A percentile compares a stretch with the other conserved stretches of the same genome.
These are phyloP conservation scores for Combretum micranthum DNA, from an alignment of 345 rosid genomes.

Conservation along the genomic window DNA sequence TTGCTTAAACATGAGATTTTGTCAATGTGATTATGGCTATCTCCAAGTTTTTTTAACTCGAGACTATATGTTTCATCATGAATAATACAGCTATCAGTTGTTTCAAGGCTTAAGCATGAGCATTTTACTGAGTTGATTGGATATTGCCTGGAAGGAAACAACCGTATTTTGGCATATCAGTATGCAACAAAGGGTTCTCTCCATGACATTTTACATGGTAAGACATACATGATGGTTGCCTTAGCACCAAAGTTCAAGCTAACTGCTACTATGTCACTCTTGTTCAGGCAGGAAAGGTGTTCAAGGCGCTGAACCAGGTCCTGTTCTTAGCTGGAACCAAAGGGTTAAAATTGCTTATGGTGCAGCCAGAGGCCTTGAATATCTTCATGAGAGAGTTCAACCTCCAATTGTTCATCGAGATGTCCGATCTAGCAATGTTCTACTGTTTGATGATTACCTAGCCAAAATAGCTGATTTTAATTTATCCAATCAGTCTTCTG, in stretches of 20 bases:
- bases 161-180: constrained; percentile 66
- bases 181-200: constrained; percentile 80
- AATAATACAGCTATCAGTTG: constrained; percentile 56
- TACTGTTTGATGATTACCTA: constrained; percentile 67
- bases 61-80: background rate
- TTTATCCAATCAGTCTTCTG: constrained; percentile 80
- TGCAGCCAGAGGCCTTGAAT: constrained; percentile 92
- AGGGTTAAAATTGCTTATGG: constrained; percentile 87
- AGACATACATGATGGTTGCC: background rate
- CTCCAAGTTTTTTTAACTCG: background rate
- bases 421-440: constrained; percentile 91
- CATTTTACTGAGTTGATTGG: constrained; percentile 82
- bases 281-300: constrained; percentile 86
- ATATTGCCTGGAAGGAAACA: constrained; percentile 72
- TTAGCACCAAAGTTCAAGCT: background rate
- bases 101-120: constrained; percentile 83
- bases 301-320: constrained; percentile 96
- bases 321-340: constrained; percentile 78
- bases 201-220: constrained; percentile 92
- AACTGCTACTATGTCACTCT: background rate
- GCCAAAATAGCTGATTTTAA: constrained; percentile 93
- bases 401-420: constrained; percentile 92
- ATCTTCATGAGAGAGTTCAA: constrained; percentile 87
- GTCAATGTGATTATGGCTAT: too few relatives aligned
- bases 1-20: too few relatives aligned